Evolutionary conservation across 2,329 filamentous ascomycete species (phyloP), one percentile per base, ranked within the genome.

Genomic region (Microsporum audouinii): DNA sequence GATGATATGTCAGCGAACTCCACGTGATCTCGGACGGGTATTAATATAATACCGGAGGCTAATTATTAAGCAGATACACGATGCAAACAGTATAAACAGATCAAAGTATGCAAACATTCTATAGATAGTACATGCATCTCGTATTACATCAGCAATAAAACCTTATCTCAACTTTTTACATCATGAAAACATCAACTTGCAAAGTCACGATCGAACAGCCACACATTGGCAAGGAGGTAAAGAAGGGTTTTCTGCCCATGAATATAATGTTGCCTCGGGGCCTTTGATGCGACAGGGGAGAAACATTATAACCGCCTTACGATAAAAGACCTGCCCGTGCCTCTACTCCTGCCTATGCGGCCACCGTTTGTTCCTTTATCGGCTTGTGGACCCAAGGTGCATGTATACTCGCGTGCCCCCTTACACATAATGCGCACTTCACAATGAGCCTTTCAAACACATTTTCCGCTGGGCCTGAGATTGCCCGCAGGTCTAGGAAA

Each of bases 401-500:
- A 55, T 34, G 51, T 55, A 23, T 23, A 55, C 31, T 38, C 51
- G 51, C 51, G 51, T 55, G 51, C 36, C 51, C 23, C 31, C 14
- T 55, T 55, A 27, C 33, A 5, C 51, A 55, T 33, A 55, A 55
- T 55, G 51, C 51, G 31, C 17, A 29, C 51, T 64, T 63, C 57
- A 61, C 45, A 60, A 65, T 63, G 64, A 34, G 49, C 51, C 29
- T 53, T 57, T 58, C 51, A 53, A 17, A 58, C 45, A 36, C 57
- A 45, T 56, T 55, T 39, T 53, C 57, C 33, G 36, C 55, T 47
- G 27, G 57, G 43, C 34, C 45, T 33, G 39, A 36, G 7, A 39
- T 55, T 27, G 17, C 62, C 62, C 59, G 64, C 59, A 58, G 66
- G 65, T 56, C 63, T n/a, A 60, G 59, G 62, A 69, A 72, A 64